Conservation (phyloP, 2,329 filamentous ascomycete genomes). For the Gremmenia infestans region DNA sequence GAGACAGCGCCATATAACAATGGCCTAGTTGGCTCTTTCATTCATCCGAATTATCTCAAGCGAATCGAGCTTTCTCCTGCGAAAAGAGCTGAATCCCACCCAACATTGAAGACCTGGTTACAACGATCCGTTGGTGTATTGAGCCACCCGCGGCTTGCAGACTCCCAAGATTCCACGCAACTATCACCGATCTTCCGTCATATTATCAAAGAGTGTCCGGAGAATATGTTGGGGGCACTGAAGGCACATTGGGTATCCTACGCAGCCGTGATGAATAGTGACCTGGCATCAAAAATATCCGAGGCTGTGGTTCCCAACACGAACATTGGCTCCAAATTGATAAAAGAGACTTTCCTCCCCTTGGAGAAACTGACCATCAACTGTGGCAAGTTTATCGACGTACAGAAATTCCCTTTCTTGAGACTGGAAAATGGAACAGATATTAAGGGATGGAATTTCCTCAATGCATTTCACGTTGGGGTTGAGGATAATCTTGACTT, state of each 20-base stretch:
- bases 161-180: slow-evolving; percentile 5
- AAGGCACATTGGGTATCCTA: slow-evolving; percentile 9
- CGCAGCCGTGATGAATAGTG: neutral
- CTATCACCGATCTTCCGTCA: slow-evolving; percentile 10
- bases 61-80: neutral
- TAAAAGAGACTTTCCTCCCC: slow-evolving; percentile 8
- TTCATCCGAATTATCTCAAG: slow-evolving; percentile 6
- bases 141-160: slow-evolving; percentile 7
- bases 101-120: slow-evolving; percentile 10
- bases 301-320: slow-evolving; percentile 6
- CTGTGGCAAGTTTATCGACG: slow-evolving; percentile 5
- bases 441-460: slow-evolving; percentile 12
- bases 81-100: slow-evolving; percentile 3
- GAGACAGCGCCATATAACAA: slow-evolving; percentile 1
- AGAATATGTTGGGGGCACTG: slow-evolving; percentile 13
- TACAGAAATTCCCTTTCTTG: slow-evolving; percentile 10
- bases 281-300: slow-evolving; percentile 9
- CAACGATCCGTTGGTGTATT: slow-evolving; percentile 7
- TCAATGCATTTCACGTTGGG: slow-evolving; percentile 11
- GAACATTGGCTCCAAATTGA: slow-evolving; percentile 2
- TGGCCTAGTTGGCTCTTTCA: slow-evolving; percentile 4
- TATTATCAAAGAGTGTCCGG: slow-evolving; percentile 9
- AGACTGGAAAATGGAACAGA: slow-evolving; percentile 5
- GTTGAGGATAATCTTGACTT: slow-evolving; percentile 12
- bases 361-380: slow-evolving; percentile 4